Percentiles rank a stretch among this genome's conserved stretches.
Conservation (phyloP, 768 basidiomycete genomes). For the Mycena venus region DNA sequence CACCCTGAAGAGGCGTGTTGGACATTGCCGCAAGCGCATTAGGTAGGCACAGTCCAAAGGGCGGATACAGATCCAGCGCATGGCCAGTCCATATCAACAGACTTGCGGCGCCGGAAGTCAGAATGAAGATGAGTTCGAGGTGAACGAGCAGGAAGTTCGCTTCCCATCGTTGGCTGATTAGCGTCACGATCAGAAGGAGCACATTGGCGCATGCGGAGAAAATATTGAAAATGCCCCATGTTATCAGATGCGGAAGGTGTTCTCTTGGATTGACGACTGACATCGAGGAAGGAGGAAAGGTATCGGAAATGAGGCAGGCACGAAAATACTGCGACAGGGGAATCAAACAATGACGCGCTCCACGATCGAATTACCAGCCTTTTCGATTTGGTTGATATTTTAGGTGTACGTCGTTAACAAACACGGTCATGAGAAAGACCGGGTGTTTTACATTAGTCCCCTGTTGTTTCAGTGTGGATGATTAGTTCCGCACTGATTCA, state of each 20-base stretch:
- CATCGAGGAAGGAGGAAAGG: slow-evolving; percentile 2
- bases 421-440: no score
- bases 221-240: slow-evolving; percentile 26
- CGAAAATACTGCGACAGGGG: no score
- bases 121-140: slow-evolving; percentile 19
- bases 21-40: slow-evolving; percentile 15
- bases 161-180: slow-evolving; percentile 5
- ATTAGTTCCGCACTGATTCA: no score
- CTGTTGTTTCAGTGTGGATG: no score
- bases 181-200: slow-evolving; percentile 7
- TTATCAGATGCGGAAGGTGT: slow-evolving; percentile 7
- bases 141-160: slow-evolving; percentile 11
- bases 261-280: slow-evolving; percentile 7
- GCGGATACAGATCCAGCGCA: slow-evolving; percentile 16
- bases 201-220: slow-evolving; percentile 2
- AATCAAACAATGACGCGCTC: no score
- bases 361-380: no score
- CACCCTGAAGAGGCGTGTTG: slow-evolving; percentile 17
- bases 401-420: no score
- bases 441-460: no score
- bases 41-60: slow-evolving; percentile 10
- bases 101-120: neutral
- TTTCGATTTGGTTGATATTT: no score
- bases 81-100: slow-evolving; percentile 29
- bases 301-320: no score